Base-by-base conservation (phyloP, 192 early-diverging fungal species). In the Rhizophagus sp. region DNA sequence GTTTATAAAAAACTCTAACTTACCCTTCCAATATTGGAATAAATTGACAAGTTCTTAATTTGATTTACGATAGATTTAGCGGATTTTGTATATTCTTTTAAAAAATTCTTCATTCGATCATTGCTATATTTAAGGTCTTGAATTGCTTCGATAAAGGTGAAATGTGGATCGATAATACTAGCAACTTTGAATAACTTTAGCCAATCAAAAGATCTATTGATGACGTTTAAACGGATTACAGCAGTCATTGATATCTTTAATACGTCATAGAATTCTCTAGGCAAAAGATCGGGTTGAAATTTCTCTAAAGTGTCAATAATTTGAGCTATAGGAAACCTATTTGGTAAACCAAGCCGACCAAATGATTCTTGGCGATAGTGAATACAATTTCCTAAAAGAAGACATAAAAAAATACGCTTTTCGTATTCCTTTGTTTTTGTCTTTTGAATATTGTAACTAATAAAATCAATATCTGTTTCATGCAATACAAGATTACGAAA, bases 311-410 rank as follows among this genome's bases (percentile, higher is more conserved):
- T 25, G 7, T 73, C 71, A 57, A 73, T n/a, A 24, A 73, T 50
- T 50, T 24, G 47, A 73, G 13, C 17, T 30, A 25, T 13, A 27
- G 22, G 44, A 49, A 73, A 73, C 27, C 1, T 11, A 13, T 12
- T 50, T 25, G 12, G 71, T 27, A 73, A 73, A 1, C 7, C 25
- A 30, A 39, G 19, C 27, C 27, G 8, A 15, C 44, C 47, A 73
- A 73, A 27, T 52, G 25, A 25, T 24, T 27, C 5, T 17, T 50
- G 44, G 11, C 71, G 44, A 2, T 2, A 15, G 13, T 17, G 1
- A 73, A 73, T 27, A 52, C 57, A 73, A 73, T 30, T 17, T 25
- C 71, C 71, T 25, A 73, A 50, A 50, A 73, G 22, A 41, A 70
- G 34, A 34, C 47, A 73, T 73, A 73, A 24, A 25, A 52, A 47